phyloP scores from a whole-genome alignment of 1,284 basidiomycete species.

The Volvariella volvacea region DNA sequence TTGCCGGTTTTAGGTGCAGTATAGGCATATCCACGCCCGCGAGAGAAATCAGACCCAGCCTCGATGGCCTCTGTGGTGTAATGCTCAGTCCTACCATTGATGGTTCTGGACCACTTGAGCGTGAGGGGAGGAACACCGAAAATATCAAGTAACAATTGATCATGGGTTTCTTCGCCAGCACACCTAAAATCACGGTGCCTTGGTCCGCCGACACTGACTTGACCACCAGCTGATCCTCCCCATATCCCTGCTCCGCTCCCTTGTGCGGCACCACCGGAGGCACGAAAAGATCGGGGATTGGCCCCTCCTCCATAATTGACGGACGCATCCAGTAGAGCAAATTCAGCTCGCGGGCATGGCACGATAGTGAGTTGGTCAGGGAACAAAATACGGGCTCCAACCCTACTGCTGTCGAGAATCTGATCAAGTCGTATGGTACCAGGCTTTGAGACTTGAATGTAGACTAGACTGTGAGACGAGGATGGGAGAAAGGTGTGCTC shows the following conservation, averaged over 20 bases:
- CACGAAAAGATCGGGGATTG: too few species aligned
- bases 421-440: background rate
- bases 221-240: too few species aligned
- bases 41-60: background rate
- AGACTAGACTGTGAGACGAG: background rate
- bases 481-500: too few species aligned
- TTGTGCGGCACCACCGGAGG: too few species aligned
- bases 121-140: background rate
- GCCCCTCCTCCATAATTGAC: too few species aligned
- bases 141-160: background rate
- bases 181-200: background rate
- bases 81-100: slow-evolving; percentile 1
- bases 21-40: background rate
- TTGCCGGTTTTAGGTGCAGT: background rate
- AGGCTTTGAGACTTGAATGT: background rate
- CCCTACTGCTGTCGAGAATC: background rate
- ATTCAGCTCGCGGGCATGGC: background rate
- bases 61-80: background rate
- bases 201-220: too few species aligned
- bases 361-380: background rate
- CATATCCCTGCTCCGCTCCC: too few species aligned
- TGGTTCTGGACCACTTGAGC: background rate
- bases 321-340: background rate
- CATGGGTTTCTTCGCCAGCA: background rate
- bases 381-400: background rate